Evolutionary conservation across 805 yeast species (phyloP), one percentile per base, ranked within the genome.

Genomic region (Candida awuae): DNA sequence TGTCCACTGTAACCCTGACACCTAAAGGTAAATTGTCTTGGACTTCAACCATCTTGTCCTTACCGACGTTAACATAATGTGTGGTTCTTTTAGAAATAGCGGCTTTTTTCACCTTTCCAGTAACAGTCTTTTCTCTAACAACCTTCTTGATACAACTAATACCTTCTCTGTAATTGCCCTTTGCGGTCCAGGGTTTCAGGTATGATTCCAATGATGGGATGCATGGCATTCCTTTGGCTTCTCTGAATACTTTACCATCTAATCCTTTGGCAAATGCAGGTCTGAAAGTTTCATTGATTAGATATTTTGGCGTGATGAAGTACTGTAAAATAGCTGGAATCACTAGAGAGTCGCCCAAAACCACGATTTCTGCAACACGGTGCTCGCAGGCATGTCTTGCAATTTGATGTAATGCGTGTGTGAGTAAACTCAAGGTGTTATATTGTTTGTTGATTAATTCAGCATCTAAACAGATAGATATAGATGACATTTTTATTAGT

Each of bases 1-100:
- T 46, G 51, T 88, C 85, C 2, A 88, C 84, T 0, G 94, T 84
- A 8, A 88, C 95, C 47, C 94, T 66, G 13, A 81, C 85, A 49
- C 83, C 77, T 0, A 75, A 71, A 3, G 95, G 95, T 4, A 84
- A 78, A 41, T 77, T 77, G 46, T 71, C 73, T 7, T 58, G 59
- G 36, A 87, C 66, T 53, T 80, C 80, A 23, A 87, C 49, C 14
- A 78, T 68, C 38, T 71, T 61, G 2, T 65, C 63, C 40, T 67
- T 71, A 1, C 97, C 97, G 32, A 87, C 67, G 52, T 87, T 85
- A 35, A 87, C 83, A 51, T 68, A 84, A 49, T 77, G 78, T 6
- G 96, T 87, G 29, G 67, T 67, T 25, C 68, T 61, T 30, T 75
- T 63, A 44, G 74, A 70, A 32, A 71, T 74, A 40, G 66, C 69